Evolutionary conservation across 1,284 basidiomycete genomes (phyloP).

Genomic region (Tetrapyrgos nigripes): DNA sequence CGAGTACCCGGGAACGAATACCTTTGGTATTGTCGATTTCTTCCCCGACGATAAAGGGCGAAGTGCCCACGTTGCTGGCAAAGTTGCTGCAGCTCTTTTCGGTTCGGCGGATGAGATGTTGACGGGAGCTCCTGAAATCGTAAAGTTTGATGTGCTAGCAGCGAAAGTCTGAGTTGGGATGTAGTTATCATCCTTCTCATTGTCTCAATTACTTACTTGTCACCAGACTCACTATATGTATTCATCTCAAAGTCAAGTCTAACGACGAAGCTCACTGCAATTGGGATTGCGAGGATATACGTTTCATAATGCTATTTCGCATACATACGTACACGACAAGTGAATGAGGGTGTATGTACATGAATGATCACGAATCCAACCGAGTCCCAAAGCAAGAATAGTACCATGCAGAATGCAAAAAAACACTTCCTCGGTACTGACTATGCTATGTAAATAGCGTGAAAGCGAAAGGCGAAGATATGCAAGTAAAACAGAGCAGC

Average conservation of each 20-base stretch:
- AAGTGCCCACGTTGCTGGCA: slow-evolving; percentile 42
- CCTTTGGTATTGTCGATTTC: slow-evolving; percentile 48
- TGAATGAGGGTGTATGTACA: neutral
- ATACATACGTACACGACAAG: neutral
- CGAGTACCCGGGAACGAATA: slow-evolving; percentile 42
- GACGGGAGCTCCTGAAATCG: slow-evolving; percentile 36
- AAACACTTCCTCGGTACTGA: neutral
- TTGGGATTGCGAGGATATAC: neutral
- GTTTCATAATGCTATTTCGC: neutral
- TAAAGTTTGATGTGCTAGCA: slow-evolving; percentile 41
- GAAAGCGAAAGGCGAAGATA: too few species aligned
- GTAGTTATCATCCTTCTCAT: too few species aligned
- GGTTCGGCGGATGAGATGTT: slow-evolving; percentile 40
- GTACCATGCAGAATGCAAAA: neutral
- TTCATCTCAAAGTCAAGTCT: too few species aligned
- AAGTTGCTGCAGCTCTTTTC: slow-evolving; percentile 44
- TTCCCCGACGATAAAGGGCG: slow-evolving; percentile 40
- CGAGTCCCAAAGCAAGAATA: neutral
- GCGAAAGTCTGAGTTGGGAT: slow-evolving; percentile 26
- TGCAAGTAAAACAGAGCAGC: too few species aligned
- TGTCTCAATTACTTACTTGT: too few species aligned
- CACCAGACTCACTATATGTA: too few species aligned
- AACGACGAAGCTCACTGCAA: too few species aligned
- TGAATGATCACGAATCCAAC: neutral
- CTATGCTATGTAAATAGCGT: too few species aligned